phyloP scores from a whole-genome alignment of 768 basidiomycete genomes.

The Pleurotus eryngii region DNA sequence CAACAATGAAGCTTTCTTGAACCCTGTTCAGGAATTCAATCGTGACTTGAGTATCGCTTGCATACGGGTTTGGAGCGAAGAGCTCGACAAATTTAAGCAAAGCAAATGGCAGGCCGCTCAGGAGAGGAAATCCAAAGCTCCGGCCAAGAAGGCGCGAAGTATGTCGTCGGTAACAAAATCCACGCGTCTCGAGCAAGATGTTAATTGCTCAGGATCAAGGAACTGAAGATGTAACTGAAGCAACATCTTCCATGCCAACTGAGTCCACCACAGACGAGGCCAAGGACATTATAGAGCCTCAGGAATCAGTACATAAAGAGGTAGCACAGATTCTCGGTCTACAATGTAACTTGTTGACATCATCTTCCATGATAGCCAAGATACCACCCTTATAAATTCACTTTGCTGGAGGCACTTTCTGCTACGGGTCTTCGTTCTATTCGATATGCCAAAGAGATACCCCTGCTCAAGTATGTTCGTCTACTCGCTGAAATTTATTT shows the following conservation, averaged over 20 bases:
- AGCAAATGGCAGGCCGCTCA: conserved; percentile 52
- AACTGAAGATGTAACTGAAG: neutral
- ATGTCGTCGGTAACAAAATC: conserved; percentile 13
- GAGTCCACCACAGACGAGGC: neutral
- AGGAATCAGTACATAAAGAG: conserved; percentile 1
- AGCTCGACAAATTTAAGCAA: conserved; percentile 59
- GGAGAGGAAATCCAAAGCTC: conserved; percentile 44
- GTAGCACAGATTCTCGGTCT: neutral
- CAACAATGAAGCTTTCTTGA: conserved; percentile 86
- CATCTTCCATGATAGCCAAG: conserved; percentile 17
- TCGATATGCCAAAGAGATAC: conserved; percentile 96
- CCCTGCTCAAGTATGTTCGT: conserved; percentile 69
- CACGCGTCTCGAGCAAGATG: neutral
- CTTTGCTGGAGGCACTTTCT: conserved; percentile 88
- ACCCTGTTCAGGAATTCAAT: conserved; percentile 98
- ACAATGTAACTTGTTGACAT: neutral
- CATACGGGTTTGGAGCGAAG: conserved; percentile 86
- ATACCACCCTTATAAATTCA: conserved; percentile 64
- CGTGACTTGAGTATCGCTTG: conserved; percentile 89
- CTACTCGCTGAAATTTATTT: neutral
- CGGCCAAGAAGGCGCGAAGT: conserved; percentile 46
- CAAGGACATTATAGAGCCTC: neutral
- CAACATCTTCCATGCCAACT: neutral
- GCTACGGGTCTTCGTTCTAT: conserved; percentile 95
- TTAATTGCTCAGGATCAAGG: conserved; percentile 2